Conservation (phyloP, 768 basidiomycete genomes). For the Clitopilus hobsonii region DNA sequence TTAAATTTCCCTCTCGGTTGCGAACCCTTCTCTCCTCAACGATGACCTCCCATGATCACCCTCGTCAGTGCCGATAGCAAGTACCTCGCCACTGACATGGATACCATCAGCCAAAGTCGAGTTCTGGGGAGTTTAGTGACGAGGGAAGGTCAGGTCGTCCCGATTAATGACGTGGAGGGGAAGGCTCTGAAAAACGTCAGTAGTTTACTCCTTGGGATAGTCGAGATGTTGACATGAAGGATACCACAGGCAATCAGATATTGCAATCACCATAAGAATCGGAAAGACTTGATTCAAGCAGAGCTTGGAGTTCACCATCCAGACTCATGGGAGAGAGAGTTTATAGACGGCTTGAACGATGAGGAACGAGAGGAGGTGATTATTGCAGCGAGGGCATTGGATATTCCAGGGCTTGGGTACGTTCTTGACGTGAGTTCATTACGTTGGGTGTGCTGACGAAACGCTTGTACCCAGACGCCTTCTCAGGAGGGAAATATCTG, state of each 20-base stretch:
- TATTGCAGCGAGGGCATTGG: background rate
- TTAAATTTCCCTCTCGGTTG: no score
- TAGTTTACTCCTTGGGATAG: no score
- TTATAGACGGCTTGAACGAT: background rate
- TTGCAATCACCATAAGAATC: background rate
- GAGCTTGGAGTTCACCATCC: background rate
- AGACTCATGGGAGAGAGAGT: background rate
- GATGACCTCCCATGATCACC: background rate
- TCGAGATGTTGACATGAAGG: no score
- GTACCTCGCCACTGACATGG: background rate
- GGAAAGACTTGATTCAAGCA: background rate
- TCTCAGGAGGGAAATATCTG: background rate
- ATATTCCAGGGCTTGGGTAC: background rate
- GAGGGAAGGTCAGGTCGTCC: background rate
- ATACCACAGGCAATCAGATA: background rate
- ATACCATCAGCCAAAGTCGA: background rate
- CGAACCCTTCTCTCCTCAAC: background rate
- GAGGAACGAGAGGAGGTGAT: background rate
- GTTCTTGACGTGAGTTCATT: background rate
- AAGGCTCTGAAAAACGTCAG: background rate
- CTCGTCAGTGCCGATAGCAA: background rate
- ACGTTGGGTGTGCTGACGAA: background rate
- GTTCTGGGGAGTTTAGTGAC: background rate
- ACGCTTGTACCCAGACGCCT: background rate
- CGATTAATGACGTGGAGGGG: background rate